Conservation (phyloP, 2,329 filamentous ascomycete genomes). For the Apiospora phragmitis region DNA sequence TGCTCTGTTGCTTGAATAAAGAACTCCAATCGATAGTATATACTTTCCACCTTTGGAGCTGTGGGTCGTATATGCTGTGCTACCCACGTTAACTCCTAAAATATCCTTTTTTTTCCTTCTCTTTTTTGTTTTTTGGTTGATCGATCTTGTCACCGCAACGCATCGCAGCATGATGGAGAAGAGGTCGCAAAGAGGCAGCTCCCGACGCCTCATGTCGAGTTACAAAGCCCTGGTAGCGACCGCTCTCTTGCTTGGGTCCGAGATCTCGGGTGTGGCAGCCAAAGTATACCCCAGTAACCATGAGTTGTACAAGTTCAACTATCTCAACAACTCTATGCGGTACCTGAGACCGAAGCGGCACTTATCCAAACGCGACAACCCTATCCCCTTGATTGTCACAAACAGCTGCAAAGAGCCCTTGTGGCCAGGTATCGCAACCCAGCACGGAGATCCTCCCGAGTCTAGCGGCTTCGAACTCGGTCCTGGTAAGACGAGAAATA, state of each 20-base stretch:
- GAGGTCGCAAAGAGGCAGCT: background rate
- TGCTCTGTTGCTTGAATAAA: background rate
- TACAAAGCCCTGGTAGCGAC: background rate
- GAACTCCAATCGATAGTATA: background rate
- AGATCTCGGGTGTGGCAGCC: slow-evolving; percentile 19
- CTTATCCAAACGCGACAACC: slow-evolving; percentile 29
- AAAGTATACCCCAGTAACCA: slow-evolving; percentile 32
- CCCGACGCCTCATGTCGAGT: background rate
- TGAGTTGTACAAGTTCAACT: slow-evolving; percentile 30
- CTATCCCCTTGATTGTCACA: slow-evolving; percentile 63
- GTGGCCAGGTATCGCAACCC: slow-evolving; percentile 75
- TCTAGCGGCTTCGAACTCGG: slow-evolving; percentile 68
- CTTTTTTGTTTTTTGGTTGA: background rate
- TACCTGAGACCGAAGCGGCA: slow-evolving; percentile 23
- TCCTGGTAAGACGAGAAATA: slow-evolving; percentile 55
- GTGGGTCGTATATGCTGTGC: background rate
- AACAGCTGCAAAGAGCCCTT: slow-evolving; percentile 72
- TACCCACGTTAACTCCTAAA: background rate
- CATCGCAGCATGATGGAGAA: background rate
- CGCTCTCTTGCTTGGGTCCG: slow-evolving; percentile 19
- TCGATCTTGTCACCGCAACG: background rate
- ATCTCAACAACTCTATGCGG: slow-evolving; percentile 24
- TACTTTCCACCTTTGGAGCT: background rate
- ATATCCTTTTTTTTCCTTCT: background rate
- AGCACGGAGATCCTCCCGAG: slow-evolving; percentile 67